Evolutionary conservation across 2,329 filamentous ascomycete species (phyloP).

Genomic region (Chrysoporthe puriensis): DNA sequence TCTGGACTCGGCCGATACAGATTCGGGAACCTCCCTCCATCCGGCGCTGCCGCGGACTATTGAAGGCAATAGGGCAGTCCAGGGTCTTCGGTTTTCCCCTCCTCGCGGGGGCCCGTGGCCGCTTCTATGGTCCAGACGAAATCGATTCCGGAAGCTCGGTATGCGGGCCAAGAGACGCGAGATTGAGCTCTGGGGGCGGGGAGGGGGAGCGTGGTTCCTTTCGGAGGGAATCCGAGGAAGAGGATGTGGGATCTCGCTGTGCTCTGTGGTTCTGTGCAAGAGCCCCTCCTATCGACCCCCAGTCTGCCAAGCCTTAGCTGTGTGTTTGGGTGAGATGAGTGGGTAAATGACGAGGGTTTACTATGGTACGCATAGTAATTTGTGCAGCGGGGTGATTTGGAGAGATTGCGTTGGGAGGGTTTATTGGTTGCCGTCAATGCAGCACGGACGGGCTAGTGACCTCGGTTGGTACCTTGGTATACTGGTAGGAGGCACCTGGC

Average conservation of each 20-base stretch:
- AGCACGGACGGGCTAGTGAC: background rate
- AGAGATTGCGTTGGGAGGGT: conserved; percentile 1
- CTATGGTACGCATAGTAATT: background rate
- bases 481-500: background rate
- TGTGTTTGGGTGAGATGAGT: background rate
- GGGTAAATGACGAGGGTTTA: background rate
- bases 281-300: conserved; percentile 3
- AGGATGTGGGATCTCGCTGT: background rate
- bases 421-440: conserved; percentile 2
- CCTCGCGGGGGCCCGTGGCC: background rate
- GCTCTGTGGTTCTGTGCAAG: conserved; percentile 1
- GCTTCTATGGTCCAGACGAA: background rate
- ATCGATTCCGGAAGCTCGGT: background rate
- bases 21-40: background rate
- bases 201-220: background rate
- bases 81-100: background rate
- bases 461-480: background rate
- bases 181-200: background rate
- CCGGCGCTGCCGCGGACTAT: background rate
- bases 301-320: background rate
- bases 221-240: background rate
- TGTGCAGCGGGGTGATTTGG: background rate
- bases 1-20: background rate
- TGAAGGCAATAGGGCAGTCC: background rate
- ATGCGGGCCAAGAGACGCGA: background rate